phyloP scores from a whole-genome alignment of 2,329 filamentous ascomycete species.

The Diaporthe amygdali region DNA sequence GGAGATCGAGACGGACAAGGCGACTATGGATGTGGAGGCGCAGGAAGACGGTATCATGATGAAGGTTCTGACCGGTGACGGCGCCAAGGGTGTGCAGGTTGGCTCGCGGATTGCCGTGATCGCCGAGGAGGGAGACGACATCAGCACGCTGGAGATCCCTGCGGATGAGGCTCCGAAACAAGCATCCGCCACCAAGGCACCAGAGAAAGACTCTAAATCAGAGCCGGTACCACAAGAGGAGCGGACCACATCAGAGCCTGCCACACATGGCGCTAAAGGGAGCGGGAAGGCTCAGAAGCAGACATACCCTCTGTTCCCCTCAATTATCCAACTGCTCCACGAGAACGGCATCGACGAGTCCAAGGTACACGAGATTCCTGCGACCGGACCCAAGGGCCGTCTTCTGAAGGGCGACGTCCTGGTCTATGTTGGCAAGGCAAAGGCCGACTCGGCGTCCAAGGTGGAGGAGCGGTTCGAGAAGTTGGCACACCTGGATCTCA shows the following conservation, averaged over 20 bases:
- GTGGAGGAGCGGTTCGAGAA: constrained; percentile 76
- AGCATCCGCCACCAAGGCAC: constrained; percentile 39
- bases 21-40: constrained; percentile 92
- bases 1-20: constrained; percentile 94
- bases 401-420: constrained; percentile 95
- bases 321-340: constrained; percentile 82
- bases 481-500: constrained; percentile 85
- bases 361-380: constrained; percentile 80
- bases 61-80: constrained; percentile 79
- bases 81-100: constrained; percentile 78
- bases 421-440: constrained; percentile 82
- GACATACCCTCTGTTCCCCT: constrained; percentile 78
- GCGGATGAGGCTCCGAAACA: constrained; percentile 63
- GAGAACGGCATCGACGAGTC: constrained; percentile 77
- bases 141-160: constrained; percentile 76
- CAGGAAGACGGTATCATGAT: constrained; percentile 87
- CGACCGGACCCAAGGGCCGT: constrained; percentile 85
- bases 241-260: constrained; percentile 20
- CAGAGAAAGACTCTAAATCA: constrained; percentile 15
- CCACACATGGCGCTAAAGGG: constrained; percentile 32
- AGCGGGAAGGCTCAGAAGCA: constrained; percentile 63
- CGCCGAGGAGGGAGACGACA: constrained; percentile 81
- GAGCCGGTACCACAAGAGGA: constrained; percentile 30
- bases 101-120: constrained; percentile 83
- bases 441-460: constrained; percentile 71